phyloP scores from a whole-genome alignment of 768 basidiomycete species.

The Neoboletus subvelutipes region DNA sequence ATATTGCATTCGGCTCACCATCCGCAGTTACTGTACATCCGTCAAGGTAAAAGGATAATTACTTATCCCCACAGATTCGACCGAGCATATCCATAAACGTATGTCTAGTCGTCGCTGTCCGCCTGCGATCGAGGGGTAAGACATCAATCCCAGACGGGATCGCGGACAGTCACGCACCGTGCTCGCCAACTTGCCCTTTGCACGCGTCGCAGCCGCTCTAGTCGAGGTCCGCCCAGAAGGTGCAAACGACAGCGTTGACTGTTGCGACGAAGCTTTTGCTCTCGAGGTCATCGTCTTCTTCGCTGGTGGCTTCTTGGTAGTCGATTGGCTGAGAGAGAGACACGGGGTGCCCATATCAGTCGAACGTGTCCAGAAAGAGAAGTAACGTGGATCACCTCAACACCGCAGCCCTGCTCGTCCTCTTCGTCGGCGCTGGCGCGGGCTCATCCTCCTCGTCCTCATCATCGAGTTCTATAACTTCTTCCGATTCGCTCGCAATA shows the following conservation, averaged over 20 bases:
- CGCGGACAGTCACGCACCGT: constrained; percentile 31
- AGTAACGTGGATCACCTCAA: constrained; percentile 48
- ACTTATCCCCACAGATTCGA: background rate
- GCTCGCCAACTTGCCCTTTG: constrained; percentile 58
- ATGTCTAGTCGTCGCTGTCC: constrained; percentile 31
- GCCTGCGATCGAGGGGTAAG: constrained; percentile 8
- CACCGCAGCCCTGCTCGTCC: constrained; percentile 62
- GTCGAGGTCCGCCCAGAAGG: constrained; percentile 56
- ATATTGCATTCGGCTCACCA: background rate
- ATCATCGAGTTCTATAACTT: constrained; percentile 54
- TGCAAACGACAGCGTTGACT: constrained; percentile 60
- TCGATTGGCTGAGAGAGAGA: constrained; percentile 31
- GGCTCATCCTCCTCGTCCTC: constrained; percentile 52
- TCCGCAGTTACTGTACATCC: background rate
- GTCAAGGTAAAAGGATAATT: background rate
- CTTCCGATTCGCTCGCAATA: constrained; percentile 49
- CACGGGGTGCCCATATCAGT: background rate
- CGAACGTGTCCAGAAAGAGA: constrained; percentile 30
- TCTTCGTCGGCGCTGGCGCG: constrained; percentile 48
- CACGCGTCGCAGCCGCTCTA: constrained; percentile 67
- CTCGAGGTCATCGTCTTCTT: constrained; percentile 42
- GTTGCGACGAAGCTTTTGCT: constrained; percentile 32
- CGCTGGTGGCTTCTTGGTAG: constrained; percentile 53
- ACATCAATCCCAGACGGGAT: background rate
- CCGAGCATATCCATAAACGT: background rate